Conservation (phyloP, 352 stramenopile species). For the Hyaloperonospora brassicae region DNA sequence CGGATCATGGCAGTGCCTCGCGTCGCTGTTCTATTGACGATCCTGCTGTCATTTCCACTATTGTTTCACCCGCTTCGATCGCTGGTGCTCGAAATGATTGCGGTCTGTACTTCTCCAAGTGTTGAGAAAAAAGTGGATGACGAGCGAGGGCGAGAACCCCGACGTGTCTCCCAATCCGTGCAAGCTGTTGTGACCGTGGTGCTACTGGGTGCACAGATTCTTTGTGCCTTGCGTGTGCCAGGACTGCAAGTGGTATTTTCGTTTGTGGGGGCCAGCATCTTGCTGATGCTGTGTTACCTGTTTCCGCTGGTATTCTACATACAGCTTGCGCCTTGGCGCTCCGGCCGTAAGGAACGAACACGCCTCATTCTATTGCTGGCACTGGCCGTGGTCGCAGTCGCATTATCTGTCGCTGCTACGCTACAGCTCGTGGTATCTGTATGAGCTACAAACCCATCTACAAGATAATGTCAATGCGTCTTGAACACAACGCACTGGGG, state of each 20-base stretch:
- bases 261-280: slow-evolving; percentile 63
- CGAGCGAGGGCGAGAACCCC: slow-evolving; percentile 3
- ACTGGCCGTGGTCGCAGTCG: slow-evolving; percentile 33
- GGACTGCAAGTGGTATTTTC: slow-evolving; percentile 69
- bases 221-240: slow-evolving; percentile 46
- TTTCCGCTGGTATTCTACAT: slow-evolving; percentile 58
- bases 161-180: slow-evolving; percentile 15
- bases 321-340: slow-evolving; percentile 38
- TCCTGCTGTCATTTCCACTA: slow-evolving; percentile 68
- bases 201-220: slow-evolving; percentile 38
- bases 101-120: slow-evolving; percentile 15
- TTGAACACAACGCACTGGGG: background rate
- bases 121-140: background rate
- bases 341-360: slow-evolving; percentile 13
- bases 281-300: slow-evolving; percentile 67
- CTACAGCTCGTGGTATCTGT: slow-evolving; percentile 28
- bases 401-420: slow-evolving; percentile 55
- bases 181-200: slow-evolving; percentile 36
- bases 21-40: slow-evolving; percentile 58
- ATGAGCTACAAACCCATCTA: slow-evolving; percentile 4
- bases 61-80: slow-evolving; percentile 62
- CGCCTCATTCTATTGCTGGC: slow-evolving; percentile 24
- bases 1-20: slow-evolving; percentile 62
- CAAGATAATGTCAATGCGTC: background rate
- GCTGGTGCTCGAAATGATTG: slow-evolving; percentile 54